Evolutionary conservation across 2,329 filamentous ascomycete species (phyloP), one percentile per base, ranked within the genome.

Genomic region (Botrytis cinerea): DNA sequence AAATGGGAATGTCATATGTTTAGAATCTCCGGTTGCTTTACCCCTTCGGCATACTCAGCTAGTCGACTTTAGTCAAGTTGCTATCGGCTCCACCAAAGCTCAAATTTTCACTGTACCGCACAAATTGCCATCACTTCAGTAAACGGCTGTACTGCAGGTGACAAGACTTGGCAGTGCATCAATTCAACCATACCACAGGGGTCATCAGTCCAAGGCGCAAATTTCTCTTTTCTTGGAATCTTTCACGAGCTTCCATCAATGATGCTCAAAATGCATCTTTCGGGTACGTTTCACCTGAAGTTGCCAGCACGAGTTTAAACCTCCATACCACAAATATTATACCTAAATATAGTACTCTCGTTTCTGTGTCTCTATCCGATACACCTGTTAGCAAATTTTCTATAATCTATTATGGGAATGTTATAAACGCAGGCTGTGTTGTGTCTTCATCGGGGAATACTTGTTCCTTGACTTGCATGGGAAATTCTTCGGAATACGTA

Each of bases 11-110:
- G 64, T 80, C 4, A 77, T 78, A 40, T 78, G 78, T 61, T 73
- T 79, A 40, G 80, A 79, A 8, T 81, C 82, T 12, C 82, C 82
- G 12, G 81, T 83, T 70, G 81, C 80, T 70, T 71, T 83, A 25
- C 81, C 82, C 1, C 73, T 83, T 54, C 81, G 81, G 66, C 83
- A 82, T 73, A 80, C 79, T 22, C 78, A 79, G n/a, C 81, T 81
- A 10, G 77, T 81, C 22, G 74, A 82, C 25, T 83, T 83, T 73
- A 81, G 81, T 7, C 70, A 78, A 57, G 68, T 70, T 46, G 68
- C 68, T 5, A 78, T 82, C 57, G 81, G 80, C 32, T 82, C 80
- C 25, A 79, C 84, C 59, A 80, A 80, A 59, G 61, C 68, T 28
- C 54, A 48, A 38, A 28, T 38, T 32, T 32, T 40, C 14, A 79